These are phyloP conservation scores for Cryptococcus wingfieldii DNA, from an alignment of 1,284 basidiomycete species.

Conservation along the genomic window DNA sequence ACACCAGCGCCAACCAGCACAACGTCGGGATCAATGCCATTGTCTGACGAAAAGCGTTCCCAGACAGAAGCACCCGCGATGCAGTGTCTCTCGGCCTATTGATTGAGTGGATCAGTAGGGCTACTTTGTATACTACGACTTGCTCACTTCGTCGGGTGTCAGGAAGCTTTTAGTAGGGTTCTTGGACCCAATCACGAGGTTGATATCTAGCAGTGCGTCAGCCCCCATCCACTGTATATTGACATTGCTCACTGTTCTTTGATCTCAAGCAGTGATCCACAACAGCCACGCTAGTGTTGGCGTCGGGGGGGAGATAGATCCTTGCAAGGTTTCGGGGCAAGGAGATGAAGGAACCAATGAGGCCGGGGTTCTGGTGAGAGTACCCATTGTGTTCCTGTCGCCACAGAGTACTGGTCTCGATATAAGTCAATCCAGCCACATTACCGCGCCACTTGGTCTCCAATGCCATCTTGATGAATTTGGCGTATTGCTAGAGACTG, in stretches of 20 bases:
- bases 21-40: conserved; percentile 53
- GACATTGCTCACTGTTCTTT: conserved; percentile 57
- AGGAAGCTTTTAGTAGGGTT: conserved; percentile 53
- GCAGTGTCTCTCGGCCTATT: conserved; percentile 58
- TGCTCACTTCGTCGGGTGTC: conserved; percentile 45
- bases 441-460: conserved; percentile 72
- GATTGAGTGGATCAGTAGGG: neutral
- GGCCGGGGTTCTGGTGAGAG: conserved; percentile 76
- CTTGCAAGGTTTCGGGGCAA: conserved; percentile 69
- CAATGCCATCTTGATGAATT: conserved; percentile 74
- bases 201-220: conserved; percentile 32
- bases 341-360: conserved; percentile 75
- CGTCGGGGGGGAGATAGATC: conserved; percentile 85
- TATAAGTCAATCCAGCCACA: conserved; percentile 72
- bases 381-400: conserved; percentile 63
- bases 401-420: conserved; percentile 66
- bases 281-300: conserved; percentile 71
- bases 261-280: conserved; percentile 75
- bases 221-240: neutral
- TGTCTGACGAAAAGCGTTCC: conserved; percentile 50
- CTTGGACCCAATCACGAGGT: conserved; percentile 74
- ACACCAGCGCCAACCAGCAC: conserved; percentile 52
- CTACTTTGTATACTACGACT: neutral
- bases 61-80: conserved; percentile 60
- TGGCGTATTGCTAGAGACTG: conserved; percentile 61